Evolutionary conservation across 2,329 filamentous ascomycete species (phyloP).

Genomic region (Rugonectria rugulosa): DNA sequence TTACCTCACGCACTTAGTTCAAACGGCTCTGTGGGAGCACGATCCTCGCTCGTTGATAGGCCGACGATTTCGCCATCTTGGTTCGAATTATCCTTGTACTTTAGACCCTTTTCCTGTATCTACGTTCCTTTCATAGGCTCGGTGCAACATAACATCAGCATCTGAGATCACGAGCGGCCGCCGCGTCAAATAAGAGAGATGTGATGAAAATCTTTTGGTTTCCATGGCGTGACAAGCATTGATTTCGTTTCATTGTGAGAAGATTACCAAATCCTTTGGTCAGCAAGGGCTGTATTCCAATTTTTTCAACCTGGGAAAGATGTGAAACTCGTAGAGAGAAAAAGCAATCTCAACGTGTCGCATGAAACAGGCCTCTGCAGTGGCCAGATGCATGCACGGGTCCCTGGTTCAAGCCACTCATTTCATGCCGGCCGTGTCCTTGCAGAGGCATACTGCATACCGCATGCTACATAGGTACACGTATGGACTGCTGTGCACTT

Average conservation of each 20-base stretch:
- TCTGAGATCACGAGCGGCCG: neutral
- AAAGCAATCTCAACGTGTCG: neutral
- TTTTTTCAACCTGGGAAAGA: too few species aligned
- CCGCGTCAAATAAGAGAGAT: slow-evolving; percentile 2
- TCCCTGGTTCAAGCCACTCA: neutral
- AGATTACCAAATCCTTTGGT: too few species aligned
- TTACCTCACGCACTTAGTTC: neutral
- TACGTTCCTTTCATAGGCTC: slow-evolving; percentile 17
- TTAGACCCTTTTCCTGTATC: slow-evolving; percentile 19
- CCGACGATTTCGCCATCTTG: slow-evolving; percentile 1
- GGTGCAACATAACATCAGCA: slow-evolving; percentile 1
- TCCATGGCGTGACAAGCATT: neutral
- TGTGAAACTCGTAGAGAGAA: neutral
- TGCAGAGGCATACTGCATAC: too few species aligned
- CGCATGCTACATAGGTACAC: too few species aligned
- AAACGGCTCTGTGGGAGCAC: neutral
- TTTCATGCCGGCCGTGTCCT: too few species aligned
- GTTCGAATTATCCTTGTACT: slow-evolving; percentile 13
- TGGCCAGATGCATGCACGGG: neutral
- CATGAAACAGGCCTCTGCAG: neutral
- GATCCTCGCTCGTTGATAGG: neutral
- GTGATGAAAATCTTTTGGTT: neutral
- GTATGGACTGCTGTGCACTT: too few species aligned
- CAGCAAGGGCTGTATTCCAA: too few species aligned
- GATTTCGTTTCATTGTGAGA: too few species aligned